A percentile compares a stretch with the other conserved stretches of the same genome.
Evolutionary conservation across 768 basidiomycete genomes (phyloP).

Genomic region (Lyophyllum shimeji): DNA sequence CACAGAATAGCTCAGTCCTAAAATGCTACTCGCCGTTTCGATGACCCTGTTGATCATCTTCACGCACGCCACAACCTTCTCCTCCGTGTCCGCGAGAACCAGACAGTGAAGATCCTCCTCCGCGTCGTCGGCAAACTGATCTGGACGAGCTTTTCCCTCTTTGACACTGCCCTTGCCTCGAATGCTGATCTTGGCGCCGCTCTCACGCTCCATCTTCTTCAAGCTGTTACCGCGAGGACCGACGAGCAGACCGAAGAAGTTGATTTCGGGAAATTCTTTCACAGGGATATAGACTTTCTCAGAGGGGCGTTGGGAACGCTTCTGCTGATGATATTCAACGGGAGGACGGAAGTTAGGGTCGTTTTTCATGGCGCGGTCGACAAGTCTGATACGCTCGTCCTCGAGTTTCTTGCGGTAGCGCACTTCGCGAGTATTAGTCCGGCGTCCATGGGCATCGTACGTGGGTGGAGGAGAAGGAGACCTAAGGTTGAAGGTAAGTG

Average conservation of each 20-base stretch:
- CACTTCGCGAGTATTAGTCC: conserved; percentile 98
- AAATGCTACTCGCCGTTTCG: conserved; percentile 73
- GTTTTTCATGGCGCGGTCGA: conserved; percentile 95
- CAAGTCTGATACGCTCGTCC: conserved; percentile 88
- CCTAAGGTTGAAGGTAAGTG: conserved; percentile 38
- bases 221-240: conserved; percentile 98
- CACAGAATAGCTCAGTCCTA: background rate
- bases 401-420: conserved; percentile 96
- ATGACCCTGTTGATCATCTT: conserved; percentile 97
- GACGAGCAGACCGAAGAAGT: conserved; percentile 97
- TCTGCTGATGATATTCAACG: conserved; percentile 93
- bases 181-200: conserved; percentile 97
- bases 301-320: conserved; percentile 88
- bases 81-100: conserved; percentile 88
- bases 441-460: conserved; percentile 95
- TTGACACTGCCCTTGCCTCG: conserved; percentile 98
- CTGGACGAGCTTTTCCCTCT: conserved; percentile 95
- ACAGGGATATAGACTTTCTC: conserved; percentile 99
- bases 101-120: conserved; percentile 99
- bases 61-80: conserved; percentile 90
- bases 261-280: conserved; percentile 99
- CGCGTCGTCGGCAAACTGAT: conserved; percentile 93
- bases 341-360: conserved; percentile 98
- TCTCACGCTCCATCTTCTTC: conserved; percentile 99
- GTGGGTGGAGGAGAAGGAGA: conserved; percentile 97